phyloP scores from a whole-genome alignment of 2,329 filamentous ascomycete species.

The Coleophoma crateriformis region DNA sequence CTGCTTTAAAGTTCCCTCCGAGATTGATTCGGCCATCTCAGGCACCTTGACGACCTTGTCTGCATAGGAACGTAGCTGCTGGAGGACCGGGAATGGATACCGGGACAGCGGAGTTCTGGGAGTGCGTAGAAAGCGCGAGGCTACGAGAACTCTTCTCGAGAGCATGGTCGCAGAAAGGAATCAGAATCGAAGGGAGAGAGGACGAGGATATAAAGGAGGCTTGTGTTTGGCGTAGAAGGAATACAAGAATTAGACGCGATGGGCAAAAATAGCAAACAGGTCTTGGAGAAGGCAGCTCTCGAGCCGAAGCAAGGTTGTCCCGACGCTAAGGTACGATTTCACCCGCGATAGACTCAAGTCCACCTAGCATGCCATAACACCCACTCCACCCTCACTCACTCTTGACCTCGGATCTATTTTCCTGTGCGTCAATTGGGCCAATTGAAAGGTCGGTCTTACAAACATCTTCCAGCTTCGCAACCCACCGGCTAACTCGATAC shows the following conservation, averaged over 20 bases:
- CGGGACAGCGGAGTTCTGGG: constrained; percentile 21
- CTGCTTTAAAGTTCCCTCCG: constrained; percentile 93
- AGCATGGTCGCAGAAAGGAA: constrained; percentile 18
- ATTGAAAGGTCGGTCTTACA: not conserved
- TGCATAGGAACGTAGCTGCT: constrained; percentile 60
- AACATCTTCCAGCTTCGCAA: not conserved
- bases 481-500: too few species aligned
- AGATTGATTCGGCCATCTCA: constrained; percentile 98
- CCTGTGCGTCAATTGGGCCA: not conserved
- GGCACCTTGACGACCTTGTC: constrained; percentile 89
- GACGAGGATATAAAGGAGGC: constrained; percentile 12
- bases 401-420: not conserved
- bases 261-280: not conserved
- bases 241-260: not conserved
- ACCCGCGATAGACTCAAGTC: not conserved
- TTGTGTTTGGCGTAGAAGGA: constrained; percentile 3
- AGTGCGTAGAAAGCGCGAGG: constrained; percentile 25
- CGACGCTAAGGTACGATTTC: not conserved
- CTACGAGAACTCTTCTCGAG: constrained; percentile 24
- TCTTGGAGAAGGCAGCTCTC: too few species aligned
- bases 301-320: too few species aligned
- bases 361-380: not conserved
- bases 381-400: not conserved
- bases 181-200: constrained; percentile 4
- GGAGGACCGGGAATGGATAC: constrained; percentile 38